Base-by-base conservation (phyloP, 2,329 filamentous ascomycete genomes). In the Xylariaceae sp. region DNA sequence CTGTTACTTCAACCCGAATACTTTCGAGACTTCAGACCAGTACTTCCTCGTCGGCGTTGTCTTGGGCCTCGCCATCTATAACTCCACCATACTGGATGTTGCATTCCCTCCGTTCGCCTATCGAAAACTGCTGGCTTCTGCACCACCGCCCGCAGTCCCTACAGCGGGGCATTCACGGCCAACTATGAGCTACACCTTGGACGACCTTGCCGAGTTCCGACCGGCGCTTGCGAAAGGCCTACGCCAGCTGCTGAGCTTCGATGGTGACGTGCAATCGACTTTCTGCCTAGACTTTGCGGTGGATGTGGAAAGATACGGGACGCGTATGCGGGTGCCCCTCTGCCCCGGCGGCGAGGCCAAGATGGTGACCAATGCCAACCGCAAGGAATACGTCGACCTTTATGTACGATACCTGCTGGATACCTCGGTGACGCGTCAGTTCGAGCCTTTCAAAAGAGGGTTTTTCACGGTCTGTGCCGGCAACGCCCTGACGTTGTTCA, bases 381-480 rank as follows among this genome's bases (percentile, higher is more conserved):
- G 87, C 18, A 77, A 78, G 47, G 88, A 95, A 54, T 96, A 90
- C 53, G 88, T 95, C 37, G 83, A 90, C 50, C 69, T 88, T 2
- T 94, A 94, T 57, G 76, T 94, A 8, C 78, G 81, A 27, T 85
- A 90, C 57, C 61, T 90, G 8, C 76, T 96, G 9, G 88, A 95
- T 53, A 80, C 73, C 5, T 76, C 85, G 1, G 84, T 95, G 1
- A 68, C 76, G 27, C 76, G 86, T 28, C 88, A 95, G 56, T 96
- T 94, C 49, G 88, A 94, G 57, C 88, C 89, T 1, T 96, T 96
- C 70, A 92, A 92, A 59, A 78, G 88, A 38, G 89, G 89, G 1
- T 96, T 96, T 63, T 96, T 88, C 60, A 94, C 85, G 0, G 87
- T 95, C 18, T 94, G 88, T 57, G 85, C 84, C 24, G 87, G 88